Evolutionary conservation across 2,329 filamentous ascomycete genomes (phyloP).

Genomic region (Clonostachys sp.): DNA sequence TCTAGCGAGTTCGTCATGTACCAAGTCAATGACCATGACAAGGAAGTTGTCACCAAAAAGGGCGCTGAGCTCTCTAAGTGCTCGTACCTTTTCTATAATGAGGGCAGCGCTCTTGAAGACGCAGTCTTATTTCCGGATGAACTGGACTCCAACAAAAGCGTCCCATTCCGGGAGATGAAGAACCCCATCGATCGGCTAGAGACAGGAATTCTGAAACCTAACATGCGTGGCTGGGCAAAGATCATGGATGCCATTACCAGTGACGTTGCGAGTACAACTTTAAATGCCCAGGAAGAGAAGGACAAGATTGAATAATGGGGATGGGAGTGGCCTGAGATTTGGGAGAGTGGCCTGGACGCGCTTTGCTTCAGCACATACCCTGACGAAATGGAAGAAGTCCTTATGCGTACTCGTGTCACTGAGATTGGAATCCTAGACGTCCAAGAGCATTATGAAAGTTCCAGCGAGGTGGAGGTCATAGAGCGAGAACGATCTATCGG

Average conservation of each 20-base stretch:
- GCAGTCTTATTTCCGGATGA: conserved; percentile 16
- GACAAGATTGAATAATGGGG: too few species aligned
- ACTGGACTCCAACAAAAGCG: conserved; percentile 4
- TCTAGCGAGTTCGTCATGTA: conserved; percentile 8
- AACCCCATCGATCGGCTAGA: conserved; percentile 14
- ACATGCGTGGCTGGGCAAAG: too few species aligned
- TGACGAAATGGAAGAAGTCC: conserved; percentile 2
- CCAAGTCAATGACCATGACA: background rate
- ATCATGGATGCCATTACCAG: too few species aligned
- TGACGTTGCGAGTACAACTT: too few species aligned
- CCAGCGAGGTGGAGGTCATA: conserved; percentile 10
- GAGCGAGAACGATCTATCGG: conserved; percentile 14
- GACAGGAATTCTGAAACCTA: background rate
- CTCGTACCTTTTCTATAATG: conserved; percentile 16
- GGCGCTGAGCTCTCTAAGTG: conserved; percentile 1
- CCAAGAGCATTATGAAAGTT: background rate
- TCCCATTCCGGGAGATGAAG: conserved; percentile 11
- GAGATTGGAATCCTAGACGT: conserved; percentile 1
- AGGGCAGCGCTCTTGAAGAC: conserved; percentile 13
- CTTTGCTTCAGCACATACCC: conserved; percentile 1
- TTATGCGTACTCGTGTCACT: conserved; percentile 3
- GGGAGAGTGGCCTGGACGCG: conserved; percentile 11
- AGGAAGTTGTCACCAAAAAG: conserved; percentile 1
- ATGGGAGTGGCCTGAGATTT: conserved; percentile 3
- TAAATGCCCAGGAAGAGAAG: too few species aligned